Percentiles rank a stretch among this genome's conserved stretches.
These are phyloP conservation scores for Elsinoe batatas DNA, from an alignment of 2,329 filamentous ascomycete genomes.

Conservation along the genomic window DNA sequence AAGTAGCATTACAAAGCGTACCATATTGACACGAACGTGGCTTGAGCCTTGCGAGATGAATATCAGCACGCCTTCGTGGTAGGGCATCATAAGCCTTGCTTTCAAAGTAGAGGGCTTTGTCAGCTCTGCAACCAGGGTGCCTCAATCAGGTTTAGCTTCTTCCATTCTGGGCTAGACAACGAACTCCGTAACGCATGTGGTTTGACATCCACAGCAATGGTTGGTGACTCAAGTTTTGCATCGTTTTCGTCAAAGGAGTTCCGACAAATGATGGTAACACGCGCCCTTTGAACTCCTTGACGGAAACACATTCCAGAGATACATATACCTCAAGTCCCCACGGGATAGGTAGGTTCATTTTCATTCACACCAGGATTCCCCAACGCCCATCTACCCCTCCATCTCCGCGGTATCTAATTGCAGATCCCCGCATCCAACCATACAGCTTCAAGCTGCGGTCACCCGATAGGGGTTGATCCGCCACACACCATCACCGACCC, in stretches of 20 bases:
- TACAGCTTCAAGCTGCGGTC: slow-evolving; percentile 7
- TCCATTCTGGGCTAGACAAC: neutral
- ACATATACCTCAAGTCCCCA: slow-evolving; percentile 3
- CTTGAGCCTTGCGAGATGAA: neutral
- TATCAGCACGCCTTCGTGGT: neutral
- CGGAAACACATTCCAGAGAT: neutral
- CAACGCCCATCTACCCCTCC: slow-evolving; percentile 3
- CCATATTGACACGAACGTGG: neutral
- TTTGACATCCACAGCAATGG: neutral
- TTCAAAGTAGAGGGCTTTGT: neutral
- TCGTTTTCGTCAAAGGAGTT: slow-evolving; percentile 5
- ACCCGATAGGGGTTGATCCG: slow-evolving; percentile 5
- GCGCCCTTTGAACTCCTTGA: slow-evolving; percentile 9
- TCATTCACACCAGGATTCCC: neutral
- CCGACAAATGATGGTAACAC: slow-evolving; percentile 8
- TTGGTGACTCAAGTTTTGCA: slow-evolving; percentile 10
- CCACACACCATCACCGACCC: neutral
- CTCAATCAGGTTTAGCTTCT: neutral
- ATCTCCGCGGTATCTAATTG: slow-evolving; percentile 1
- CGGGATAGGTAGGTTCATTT: neutral
- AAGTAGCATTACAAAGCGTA: neutral
- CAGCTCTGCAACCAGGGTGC: neutral
- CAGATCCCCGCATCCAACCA: slow-evolving; percentile 9
- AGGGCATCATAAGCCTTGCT: neutral
- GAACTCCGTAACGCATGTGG: slow-evolving; percentile 2